These are phyloP conservation scores for Gastrolobium bilobum DNA, from an alignment of 306 rosid species.

Conservation along the genomic window DNA sequence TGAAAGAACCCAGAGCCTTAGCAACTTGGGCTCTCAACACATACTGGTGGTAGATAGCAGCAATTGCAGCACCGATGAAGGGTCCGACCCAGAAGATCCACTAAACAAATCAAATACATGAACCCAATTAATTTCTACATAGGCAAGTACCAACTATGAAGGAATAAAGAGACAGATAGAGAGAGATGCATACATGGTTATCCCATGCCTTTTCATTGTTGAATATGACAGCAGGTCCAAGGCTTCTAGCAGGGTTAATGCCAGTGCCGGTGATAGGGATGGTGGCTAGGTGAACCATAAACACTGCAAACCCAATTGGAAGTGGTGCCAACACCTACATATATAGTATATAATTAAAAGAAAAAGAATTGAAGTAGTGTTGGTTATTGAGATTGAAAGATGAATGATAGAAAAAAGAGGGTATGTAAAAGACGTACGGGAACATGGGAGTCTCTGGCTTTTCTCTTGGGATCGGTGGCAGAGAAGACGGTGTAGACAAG, in stretches of 20 bases:
- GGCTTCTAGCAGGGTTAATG: conserved; percentile 63
- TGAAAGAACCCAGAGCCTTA: conserved; percentile 61
- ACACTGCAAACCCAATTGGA: conserved; percentile 65
- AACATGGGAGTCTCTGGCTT: conserved; percentile 60
- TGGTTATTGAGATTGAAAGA: no score
- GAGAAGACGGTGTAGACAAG: conserved; percentile 67
- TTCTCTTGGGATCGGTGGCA: conserved; percentile 63
- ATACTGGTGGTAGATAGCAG: conserved; percentile 61
- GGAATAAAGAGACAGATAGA: neutral
- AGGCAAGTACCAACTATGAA: neutral
- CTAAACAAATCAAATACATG: conserved; percentile 29
- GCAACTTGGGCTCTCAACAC: conserved; percentile 60
- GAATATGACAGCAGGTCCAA: conserved; percentile 59
- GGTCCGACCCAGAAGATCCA: conserved; percentile 69
- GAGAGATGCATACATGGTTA: conserved; percentile 49
- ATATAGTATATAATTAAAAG: neutral
- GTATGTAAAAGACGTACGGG: conserved; percentile 47
- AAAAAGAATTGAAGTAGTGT: neutral
- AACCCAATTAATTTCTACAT: neutral
- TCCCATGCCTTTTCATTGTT: conserved; percentile 58
- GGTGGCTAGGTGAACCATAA: conserved; percentile 60
- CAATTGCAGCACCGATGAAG: conserved; percentile 60
- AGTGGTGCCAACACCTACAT: conserved; percentile 63
- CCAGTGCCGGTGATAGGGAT: conserved; percentile 67
- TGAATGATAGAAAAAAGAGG: neutral